phyloP scores from a whole-genome alignment of 257 asterid genomes.

The Ophiorrhiza pumila region DNA sequence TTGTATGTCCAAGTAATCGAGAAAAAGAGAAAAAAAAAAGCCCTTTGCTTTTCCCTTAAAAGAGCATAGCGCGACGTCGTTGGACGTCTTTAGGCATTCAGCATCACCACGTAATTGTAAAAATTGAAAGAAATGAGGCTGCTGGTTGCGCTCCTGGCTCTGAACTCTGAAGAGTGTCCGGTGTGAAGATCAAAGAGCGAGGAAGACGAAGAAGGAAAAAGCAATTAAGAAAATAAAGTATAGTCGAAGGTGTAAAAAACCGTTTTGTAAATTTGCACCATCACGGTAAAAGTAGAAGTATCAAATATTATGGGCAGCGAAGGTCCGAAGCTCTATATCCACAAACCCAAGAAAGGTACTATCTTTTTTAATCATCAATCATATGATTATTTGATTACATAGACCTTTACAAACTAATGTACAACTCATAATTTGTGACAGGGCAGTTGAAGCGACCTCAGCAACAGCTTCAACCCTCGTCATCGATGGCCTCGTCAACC shows the following conservation, averaged over 20 bases:
- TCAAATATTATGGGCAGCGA: conserved; percentile 39
- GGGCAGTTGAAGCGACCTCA: conserved; percentile 53
- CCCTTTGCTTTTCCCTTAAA: too few species aligned
- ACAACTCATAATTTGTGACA: conserved; percentile 20
- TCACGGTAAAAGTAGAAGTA: too few species aligned
- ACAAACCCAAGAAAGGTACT: conserved; percentile 69
- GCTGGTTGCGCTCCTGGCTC: background rate
- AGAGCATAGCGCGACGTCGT: too few species aligned
- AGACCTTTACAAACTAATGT: background rate
- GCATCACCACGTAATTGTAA: too few species aligned
- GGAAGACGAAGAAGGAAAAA: background rate
- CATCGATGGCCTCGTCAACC: conserved; percentile 39
- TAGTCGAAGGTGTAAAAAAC: too few species aligned
- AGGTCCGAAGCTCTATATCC: conserved; percentile 50
- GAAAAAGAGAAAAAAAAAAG: too few species aligned
- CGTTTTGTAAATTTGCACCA: too few species aligned
- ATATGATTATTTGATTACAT: background rate
- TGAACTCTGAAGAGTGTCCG: background rate
- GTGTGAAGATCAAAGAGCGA: background rate
- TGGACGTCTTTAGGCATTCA: too few species aligned
- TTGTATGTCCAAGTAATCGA: too few species aligned
- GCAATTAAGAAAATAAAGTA: too few species aligned
- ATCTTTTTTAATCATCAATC: background rate
- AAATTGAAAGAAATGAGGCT: too few species aligned
- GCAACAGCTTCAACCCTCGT: conserved; percentile 27